Percentiles rank a stretch among this genome's conserved stretches.
Conservation (phyloP, 1,139 yeast species). For the Magnusiomyces ingens region DNA sequence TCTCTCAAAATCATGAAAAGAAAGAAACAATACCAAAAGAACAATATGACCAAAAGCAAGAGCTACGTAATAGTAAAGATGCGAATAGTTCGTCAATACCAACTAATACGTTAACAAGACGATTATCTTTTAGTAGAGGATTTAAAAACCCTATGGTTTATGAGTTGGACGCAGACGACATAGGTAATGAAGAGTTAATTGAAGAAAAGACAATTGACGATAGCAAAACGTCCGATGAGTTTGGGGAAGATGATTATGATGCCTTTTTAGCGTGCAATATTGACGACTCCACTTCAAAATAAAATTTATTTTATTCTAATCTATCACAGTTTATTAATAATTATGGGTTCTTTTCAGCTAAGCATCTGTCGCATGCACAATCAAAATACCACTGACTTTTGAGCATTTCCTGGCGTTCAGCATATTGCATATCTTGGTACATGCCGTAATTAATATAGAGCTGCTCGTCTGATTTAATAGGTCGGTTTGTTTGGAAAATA, state of each 20-base stretch:
- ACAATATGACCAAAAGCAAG: not conserved
- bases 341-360: not conserved
- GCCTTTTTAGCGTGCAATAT: not conserved
- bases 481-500: slow-evolving; percentile 33
- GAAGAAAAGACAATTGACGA: not conserved
- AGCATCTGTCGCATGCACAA: slow-evolving; percentile 50
- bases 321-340: not conserved
- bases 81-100: not conserved
- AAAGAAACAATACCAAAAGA: not conserved
- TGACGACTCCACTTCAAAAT: not conserved
- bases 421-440: slow-evolving; percentile 39
- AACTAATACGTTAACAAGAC: not conserved
- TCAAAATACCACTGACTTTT: slow-evolving; percentile 55
- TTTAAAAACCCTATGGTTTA: not conserved
- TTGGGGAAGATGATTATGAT: slow-evolving; percentile 3
- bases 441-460: slow-evolving; percentile 60
- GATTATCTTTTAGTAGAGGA: not conserved
- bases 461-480: slow-evolving; percentile 42
- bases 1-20: no score
- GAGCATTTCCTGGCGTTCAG: slow-evolving; percentile 41
- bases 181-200: not conserved
- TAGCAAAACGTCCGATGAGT: slow-evolving; percentile 3
- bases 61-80: not conserved
- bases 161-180: not conserved
- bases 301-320: not conserved